Conservation (phyloP, 78 protist genomes). For the Dictyostelium firmibasis region DNA sequence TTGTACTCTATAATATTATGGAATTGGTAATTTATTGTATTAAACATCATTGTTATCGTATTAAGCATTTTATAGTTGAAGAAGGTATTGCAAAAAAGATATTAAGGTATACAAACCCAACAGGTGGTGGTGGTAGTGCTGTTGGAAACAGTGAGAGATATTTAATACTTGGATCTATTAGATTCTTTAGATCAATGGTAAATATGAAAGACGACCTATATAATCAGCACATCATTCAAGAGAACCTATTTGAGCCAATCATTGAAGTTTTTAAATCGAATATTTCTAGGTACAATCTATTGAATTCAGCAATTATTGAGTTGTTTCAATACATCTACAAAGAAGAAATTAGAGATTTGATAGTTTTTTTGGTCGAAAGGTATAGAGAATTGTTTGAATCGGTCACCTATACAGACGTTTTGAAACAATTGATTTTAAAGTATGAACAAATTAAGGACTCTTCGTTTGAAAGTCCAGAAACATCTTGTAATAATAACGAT, state of each 20-base stretch:
- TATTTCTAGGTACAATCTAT: conserved; percentile 65
- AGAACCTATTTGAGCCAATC: conserved; percentile 72
- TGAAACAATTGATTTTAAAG: conserved; percentile 40
- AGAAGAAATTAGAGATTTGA: conserved; percentile 77
- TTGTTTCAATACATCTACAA: conserved; percentile 73
- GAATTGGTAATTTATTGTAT: conserved; percentile 78
- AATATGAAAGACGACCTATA: conserved; percentile 80
- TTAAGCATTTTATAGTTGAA: conserved; percentile 76
- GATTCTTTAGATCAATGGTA: conserved; percentile 76
- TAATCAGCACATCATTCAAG: conserved; percentile 75
- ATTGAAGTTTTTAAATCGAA: conserved; percentile 68
- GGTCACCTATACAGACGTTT: conserved; percentile 74
- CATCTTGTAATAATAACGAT: conserved; percentile 7
- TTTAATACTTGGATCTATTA: conserved; percentile 70
- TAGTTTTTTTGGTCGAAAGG: conserved; percentile 53
- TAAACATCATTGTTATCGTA: conserved; percentile 77
- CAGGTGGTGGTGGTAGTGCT: neutral
- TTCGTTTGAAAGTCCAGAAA: conserved; percentile 40
- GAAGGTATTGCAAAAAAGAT: conserved; percentile 73
- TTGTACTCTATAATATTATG: conserved; percentile 65
- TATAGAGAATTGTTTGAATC: conserved; percentile 34
- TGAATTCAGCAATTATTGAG: conserved; percentile 86
- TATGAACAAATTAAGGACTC: conserved; percentile 57
- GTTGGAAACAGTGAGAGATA: conserved; percentile 35
- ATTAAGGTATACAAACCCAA: conserved; percentile 16